Evolutionary conservation across 768 basidiomycete species (phyloP), one percentile per base, ranked within the genome.

Genomic region (Calocera cornea): DNA sequence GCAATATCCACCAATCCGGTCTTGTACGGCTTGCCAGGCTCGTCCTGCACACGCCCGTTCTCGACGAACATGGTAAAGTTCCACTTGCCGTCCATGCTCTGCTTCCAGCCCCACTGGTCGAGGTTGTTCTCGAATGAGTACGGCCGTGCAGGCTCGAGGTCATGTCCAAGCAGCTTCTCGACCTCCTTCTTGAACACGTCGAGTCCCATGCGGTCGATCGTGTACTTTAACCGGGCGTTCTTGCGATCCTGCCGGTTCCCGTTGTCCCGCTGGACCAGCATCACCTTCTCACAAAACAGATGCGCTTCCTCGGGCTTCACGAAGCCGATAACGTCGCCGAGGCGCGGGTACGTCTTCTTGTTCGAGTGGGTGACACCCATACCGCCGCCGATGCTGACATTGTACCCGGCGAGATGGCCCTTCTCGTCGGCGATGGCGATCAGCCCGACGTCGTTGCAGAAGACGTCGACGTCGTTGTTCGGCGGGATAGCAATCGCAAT

Each of bases 361-460:
- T 92, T 95, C 36, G 93, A 93, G 72, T 98, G 95, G 0, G 97
- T 98, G 49, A 97, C 97, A 77, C 97, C 97, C 97, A 99, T 99
- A 64, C 97, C 97, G 72, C 97, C 97, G 67, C 97, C 97, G 49
- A 92, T 81, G 17, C 87, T 78, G 65, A 99, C 94, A 74, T 99
- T 97, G 83, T 97, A 99, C 47, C 97, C 97, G 65, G 83, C 82
- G 22, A 99, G 79, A 70, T 89, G 82, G 64, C 92, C 91, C 27
- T 86, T 76, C 68, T 84, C 79, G 70, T 86, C 84, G 33, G 91
- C 84, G 71, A 98, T 92, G 40, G 94, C 95, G 71, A 98, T 98
- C 81, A 94, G 97, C 7, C 97, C 97, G 16, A 98, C 80, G 76
- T 99, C 97, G 73, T 95, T 94, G 38, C 93, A 86, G 78, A 93